A percentile compares a stretch with the other conserved stretches of the same genome.
Evolutionary conservation across 2,329 filamentous ascomycete genomes (phyloP).

Genomic region (Microcyclospora pomicola): DNA sequence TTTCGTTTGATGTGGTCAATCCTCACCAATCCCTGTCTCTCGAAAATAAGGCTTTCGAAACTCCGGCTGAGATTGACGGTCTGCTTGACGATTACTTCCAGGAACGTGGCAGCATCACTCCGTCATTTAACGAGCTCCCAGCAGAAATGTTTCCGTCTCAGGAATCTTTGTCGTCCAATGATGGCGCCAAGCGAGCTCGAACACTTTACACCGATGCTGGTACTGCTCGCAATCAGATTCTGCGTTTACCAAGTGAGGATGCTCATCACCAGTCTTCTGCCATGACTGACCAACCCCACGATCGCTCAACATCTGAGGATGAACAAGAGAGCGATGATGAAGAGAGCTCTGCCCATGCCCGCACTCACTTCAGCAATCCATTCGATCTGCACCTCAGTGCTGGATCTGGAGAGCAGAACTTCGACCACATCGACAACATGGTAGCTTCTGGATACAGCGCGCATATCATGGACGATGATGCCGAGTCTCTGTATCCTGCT

Average conservation of each 20-base stretch:
- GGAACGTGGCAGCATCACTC: constrained; percentile 4
- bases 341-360: constrained; percentile 1
- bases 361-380: constrained; percentile 9
- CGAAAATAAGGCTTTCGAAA: constrained; percentile 15
- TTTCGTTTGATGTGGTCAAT: constrained; percentile 23
- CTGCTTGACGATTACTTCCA: constrained; percentile 21
- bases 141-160: constrained; percentile 1
- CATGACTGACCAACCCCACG: background rate
- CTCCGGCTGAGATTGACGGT: constrained; percentile 21
- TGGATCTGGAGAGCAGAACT: constrained; percentile 5
- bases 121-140: constrained; percentile 1
- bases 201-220: constrained; percentile 15
- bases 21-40: constrained; percentile 22
- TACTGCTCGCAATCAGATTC: constrained; percentile 16
- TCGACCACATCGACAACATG: constrained; percentile 7
- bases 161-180: constrained; percentile 3
- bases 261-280: background rate
- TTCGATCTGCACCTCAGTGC: constrained; percentile 18
- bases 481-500: constrained; percentile 6
- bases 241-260: constrained; percentile 7
- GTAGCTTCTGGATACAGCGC: background rate
- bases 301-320: background rate
- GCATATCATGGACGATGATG: constrained; percentile 4
- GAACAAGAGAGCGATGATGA: background rate
- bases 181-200: constrained; percentile 8